Base-by-base conservation (phyloP, 495 filamentous ascomycete species). In the Lentithecium fluviatile region DNA sequence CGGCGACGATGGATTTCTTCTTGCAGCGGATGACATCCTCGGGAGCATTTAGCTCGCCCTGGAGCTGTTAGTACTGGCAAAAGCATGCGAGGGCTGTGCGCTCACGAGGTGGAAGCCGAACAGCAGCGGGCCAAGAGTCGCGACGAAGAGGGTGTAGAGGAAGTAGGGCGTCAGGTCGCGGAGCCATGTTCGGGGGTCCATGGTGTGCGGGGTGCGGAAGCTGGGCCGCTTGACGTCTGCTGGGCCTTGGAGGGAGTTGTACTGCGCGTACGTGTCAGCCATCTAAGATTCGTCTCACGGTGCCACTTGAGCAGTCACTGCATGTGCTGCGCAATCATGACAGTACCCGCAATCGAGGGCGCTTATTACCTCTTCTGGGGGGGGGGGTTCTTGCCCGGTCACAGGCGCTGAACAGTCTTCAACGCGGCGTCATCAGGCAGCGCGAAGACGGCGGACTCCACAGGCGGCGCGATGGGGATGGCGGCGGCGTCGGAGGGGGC, bases 11-110 rank as follows among this genome's bases (percentile, higher is more conserved):
- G 48, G 79, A 77, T 65, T 84, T 83, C 66, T 79, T 83, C 45
- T 85, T 82, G 77, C 89, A 95, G 52, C 87, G 91, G 63, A 97
- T 85, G 64, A 93, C 89, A 70, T 88, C 83, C 79, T 96, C 85
- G 11, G 94, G 94, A 26, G 94, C 89, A 71, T 98, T 98, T 26
- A 98, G 83, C 71, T 97, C 94, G 56, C 91, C 88, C 92, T 97
- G 70, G 40, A 15, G 17, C 2, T 29, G 42, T 64, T 51, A 63
- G 60, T 32, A 46, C 19, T 23, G 7, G n/a, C 20, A 3, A n/a
- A 8, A 19, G 1, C 19, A 51, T 45, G 24, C 49, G 60, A 26
- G 43, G 59, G 25, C 23, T 52, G 49, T 43, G 21, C 26, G 23
- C 71, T 32, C 82, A 96, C 93, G 73, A 98, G 73, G 74, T 97